Evolutionary conservation across 352 stramenopile species (phyloP), one percentile per base, ranked within the genome.

Genomic region (Globisporangium abappressorium): DNA sequence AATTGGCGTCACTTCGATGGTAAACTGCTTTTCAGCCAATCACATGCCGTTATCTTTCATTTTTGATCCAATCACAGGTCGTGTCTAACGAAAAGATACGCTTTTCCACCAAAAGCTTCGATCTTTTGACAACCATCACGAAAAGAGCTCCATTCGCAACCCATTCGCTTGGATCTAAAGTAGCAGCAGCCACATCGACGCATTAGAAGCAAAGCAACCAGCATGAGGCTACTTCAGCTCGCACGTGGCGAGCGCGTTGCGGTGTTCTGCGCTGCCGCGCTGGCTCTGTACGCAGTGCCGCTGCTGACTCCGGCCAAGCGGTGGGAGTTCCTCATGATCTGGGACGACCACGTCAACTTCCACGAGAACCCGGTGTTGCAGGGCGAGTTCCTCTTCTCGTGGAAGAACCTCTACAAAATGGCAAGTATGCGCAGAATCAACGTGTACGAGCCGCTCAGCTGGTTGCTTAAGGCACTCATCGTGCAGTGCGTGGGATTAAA

Each of bases 371-470:
- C 38, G 38, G 38, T 20, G 38, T 12, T 46, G 38, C 38, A 46
- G 14, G 38, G 14, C 5, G 38, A 20, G 38, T 46, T 46, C 24
- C 43, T 65, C 14, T 61, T 93, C 11, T 72, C 71, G 14, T 54
- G 64, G 18, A 15, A 26, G 6, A 79, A 74, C 18, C 51, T 93
- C 55, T 62, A 64, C 26, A 3, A 51, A 33, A 91, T 93, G 81
- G 76, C 79, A 61, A 82, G 69, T 5, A 76, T 84, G 67, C 71
- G 57, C n/a, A 79, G 76, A 36, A 81, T 91, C 73, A 91, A 90
- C 64, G 82, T 90, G 12, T 91, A 85, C 65, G 82, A 93, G 43
- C 84, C 84, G 5, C 74, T 93, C 22, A 76, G 80, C 12, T 93
- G 82, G 84, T 26, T 91, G 12, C 64, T 89, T 33, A 92, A 92